These are phyloP conservation scores for Phytopythium helicoides DNA, from an alignment of 352 stramenopile genomes.

Conservation along the genomic window DNA sequence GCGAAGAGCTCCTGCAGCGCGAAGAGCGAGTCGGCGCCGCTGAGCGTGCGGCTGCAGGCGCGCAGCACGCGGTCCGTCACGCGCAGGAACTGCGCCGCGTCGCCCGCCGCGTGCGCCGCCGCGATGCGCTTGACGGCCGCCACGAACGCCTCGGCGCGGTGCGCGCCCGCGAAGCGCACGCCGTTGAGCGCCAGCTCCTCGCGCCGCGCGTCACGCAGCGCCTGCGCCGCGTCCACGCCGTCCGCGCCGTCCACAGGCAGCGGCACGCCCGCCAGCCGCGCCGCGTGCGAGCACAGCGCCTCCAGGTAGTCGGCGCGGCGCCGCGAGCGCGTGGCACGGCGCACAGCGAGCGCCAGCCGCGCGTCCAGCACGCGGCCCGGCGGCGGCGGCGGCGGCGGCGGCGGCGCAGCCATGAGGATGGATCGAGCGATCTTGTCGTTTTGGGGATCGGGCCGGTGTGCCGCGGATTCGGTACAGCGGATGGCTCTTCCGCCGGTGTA, in stretches of 20 bases:
- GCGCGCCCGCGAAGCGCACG: slow-evolving; percentile 70
- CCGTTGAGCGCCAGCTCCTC: slow-evolving; percentile 75
- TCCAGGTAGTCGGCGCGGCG: slow-evolving; percentile 60
- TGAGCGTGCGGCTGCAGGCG: slow-evolving; percentile 71
- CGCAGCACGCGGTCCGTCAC: slow-evolving; percentile 68
- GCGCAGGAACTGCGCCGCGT: slow-evolving; percentile 37
- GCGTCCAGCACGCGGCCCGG: slow-evolving; percentile 31
- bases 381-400: neutral
- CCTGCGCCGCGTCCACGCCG: slow-evolving; percentile 67
- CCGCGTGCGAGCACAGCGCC: slow-evolving; percentile 22
- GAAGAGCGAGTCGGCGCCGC: slow-evolving; percentile 75
- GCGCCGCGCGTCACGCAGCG: slow-evolving; percentile 62
- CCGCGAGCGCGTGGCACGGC: slow-evolving; percentile 29
- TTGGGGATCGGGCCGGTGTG: no score
- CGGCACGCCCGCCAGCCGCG: slow-evolving; percentile 41
- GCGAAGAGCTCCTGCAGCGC: slow-evolving; percentile 68
- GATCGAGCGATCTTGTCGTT: no score
- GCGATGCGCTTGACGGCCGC: slow-evolving; percentile 77
- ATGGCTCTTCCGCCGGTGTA: no score
- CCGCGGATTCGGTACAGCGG: no score
- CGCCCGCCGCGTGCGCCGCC: slow-evolving; percentile 23
- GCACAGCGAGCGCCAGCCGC: slow-evolving; percentile 37
- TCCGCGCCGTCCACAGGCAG: slow-evolving; percentile 55
- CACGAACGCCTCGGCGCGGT: slow-evolving; percentile 71
- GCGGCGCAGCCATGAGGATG: neutral